Base-by-base conservation (phyloP, 2,329 filamentous ascomycete species). In the Exophiala sideris region DNA sequence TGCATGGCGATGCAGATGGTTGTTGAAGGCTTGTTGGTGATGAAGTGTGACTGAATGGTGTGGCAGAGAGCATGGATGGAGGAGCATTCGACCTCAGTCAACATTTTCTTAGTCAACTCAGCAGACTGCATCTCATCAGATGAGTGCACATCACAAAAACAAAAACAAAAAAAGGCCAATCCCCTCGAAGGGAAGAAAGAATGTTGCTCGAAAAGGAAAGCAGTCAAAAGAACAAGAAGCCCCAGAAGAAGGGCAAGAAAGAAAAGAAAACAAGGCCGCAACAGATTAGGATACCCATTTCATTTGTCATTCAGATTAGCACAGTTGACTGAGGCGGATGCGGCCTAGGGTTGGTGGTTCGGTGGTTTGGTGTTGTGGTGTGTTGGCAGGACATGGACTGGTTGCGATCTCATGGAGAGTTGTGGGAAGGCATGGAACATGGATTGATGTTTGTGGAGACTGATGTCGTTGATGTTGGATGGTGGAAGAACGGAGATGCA, bases 51-150 rank as follows among this genome's bases (percentile, higher is more conserved):
- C 16, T 14, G 41, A n/a, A 45, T 24, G 41, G 41, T 16, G 11
- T 20, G 32, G 36, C 24, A 29, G 41, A 10, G 29, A 29, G 16
- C 16, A 45, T n/a, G 20, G 45, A 21, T 10, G n/a, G 20, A 32
- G 45, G 33, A 48, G 7, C 45, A 48, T 48, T 48, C 45, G 45
- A 48, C 45, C 45, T 48, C 14, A 38, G 29, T 20, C 45, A 36
- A 36, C 35, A 38, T 16, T 38, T 38, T 11, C 10, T 38, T 38
- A 9, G 11, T 38, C 35, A 38, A 5, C 9, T 33, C 14, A 38
- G 16, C 45, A 48, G 11, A 35, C 6, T 33, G 18, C 45, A 33
- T n/a, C 10, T 46, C 45, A 48, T 38, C 40, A 42, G 24, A 29
- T 29, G 24, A 29, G 24, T 29, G 24, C 40, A 38, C 46, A 42